Percentiles rank a stretch among this genome's conserved stretches.
Evolutionary conservation across 345 rosid species (phyloP).

Genomic region (Boechera stricta): DNA sequence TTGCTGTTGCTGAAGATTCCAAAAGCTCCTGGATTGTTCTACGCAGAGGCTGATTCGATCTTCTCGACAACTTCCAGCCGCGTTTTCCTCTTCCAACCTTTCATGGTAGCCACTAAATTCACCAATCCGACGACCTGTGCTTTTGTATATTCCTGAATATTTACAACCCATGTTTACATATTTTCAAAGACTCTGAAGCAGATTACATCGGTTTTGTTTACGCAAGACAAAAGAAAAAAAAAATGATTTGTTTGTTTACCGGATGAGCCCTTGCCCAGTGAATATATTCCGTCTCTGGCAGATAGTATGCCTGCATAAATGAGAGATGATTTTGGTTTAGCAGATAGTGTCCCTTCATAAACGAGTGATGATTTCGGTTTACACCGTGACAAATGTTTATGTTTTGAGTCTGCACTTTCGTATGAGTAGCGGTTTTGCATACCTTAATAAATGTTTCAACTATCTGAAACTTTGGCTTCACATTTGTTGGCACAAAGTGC

Average conservation of each 20-base stretch:
- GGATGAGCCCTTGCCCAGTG: slow-evolving; percentile 97
- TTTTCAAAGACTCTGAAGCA: not conserved
- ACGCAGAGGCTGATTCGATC: slow-evolving; percentile 61
- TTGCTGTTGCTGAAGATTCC: slow-evolving; percentile 10
- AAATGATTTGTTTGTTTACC: slow-evolving; percentile 48
- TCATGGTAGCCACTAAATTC: slow-evolving; percentile 91
- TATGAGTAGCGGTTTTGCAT: slow-evolving; percentile 20
- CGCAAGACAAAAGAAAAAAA: not conserved
- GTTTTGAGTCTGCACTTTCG: slow-evolving; percentile 1
- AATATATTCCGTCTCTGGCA: slow-evolving; percentile 93
- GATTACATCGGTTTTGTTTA: not conserved
- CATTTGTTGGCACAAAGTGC: slow-evolving; percentile 76
- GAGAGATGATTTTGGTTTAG: slow-evolving; percentile 37
- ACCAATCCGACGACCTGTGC: slow-evolving; percentile 78
- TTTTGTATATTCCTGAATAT: slow-evolving; percentile 77
- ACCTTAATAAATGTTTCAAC: slow-evolving; percentile 95
- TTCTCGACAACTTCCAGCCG: slow-evolving; percentile 82
- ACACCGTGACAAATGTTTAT: not conserved
- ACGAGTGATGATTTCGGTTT: slow-evolving; percentile 1
- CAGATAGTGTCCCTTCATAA: slow-evolving; percentile 81
- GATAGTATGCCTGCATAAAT: slow-evolving; percentile 78
- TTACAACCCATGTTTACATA: slow-evolving; percentile 13
- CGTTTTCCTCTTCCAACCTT: slow-evolving; percentile 96
- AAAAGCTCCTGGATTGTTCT: slow-evolving; percentile 26
- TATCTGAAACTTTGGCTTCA: slow-evolving; percentile 73